Evolutionary conservation across 257 asterid species (phyloP), one percentile per base, ranked within the genome.

Genomic region (Rauvolfia tetraphylla): DNA sequence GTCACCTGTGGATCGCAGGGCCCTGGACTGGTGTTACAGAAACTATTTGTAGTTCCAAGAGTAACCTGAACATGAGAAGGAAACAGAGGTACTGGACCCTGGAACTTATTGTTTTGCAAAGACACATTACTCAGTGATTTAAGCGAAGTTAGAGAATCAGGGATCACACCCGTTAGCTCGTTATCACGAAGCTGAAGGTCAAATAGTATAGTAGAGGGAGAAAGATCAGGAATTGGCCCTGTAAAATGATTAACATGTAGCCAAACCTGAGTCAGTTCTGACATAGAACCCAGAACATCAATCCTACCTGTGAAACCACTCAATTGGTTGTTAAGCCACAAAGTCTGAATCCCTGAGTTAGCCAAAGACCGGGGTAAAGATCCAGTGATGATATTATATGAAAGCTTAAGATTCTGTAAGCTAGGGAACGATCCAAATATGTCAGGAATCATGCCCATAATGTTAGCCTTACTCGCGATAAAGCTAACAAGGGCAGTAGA

Each of bases 191-290:
- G 91, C 76, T 78, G 84, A 73, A 95, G 79, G 36, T 89, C 96
- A 0, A 72, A 46, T 15, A 91, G 82, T n/a, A 79, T 78, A 0
- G 73, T 85, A 44, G 87, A 86, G 0, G 76, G 79, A 0, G 98
- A 90, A 20, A 95, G 93, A 83, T 95, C 93, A 0, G 97, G 96
- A 38, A 95, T 88, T 10, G 88, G 86, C 51, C 98, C 97, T 0
- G 90, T 29, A 75, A 91, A 93, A 42, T 75, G 54, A 71, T 95
- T 95, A 27, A 79, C 83, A 12, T 95, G 99, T 68, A 95, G 82
- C 97, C 97, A 91, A 72, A 79, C 86, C 27, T 63, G 79, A 66
- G 44, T 49, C 62, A 88, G 65, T 63, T 78, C 84, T 1, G 85
- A 31, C 98, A 93, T 93, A 2, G 79, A 44, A 15, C 83, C 89